Evolutionary conservation across 495 filamentous ascomycete genomes (phyloP).

Genomic region (Cenococcum geophilum): DNA sequence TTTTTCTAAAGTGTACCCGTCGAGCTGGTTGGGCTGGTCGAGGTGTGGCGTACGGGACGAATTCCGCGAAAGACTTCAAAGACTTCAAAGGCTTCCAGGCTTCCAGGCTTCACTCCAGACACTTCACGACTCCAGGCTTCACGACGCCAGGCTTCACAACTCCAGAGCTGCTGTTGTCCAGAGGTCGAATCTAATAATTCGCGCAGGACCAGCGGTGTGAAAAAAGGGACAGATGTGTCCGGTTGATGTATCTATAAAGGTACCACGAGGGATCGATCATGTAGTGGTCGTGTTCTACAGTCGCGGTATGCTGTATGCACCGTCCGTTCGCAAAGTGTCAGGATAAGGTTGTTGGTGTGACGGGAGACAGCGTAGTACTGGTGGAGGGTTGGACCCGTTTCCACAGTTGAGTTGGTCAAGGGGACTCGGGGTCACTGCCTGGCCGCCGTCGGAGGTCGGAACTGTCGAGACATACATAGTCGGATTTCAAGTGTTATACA

Average conservation of each 20-base stretch:
- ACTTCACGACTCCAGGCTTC: neutral
- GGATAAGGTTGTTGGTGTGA: conserved; percentile 12
- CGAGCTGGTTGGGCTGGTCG: too few relatives aligned
- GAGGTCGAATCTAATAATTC: conserved; percentile 30
- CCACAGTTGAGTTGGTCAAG: neutral
- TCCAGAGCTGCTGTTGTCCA: conserved; percentile 6
- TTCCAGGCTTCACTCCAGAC: conserved; percentile 1
- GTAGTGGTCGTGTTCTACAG: conserved; percentile 11
- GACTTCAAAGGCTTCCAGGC: neutral
- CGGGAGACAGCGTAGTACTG: conserved; percentile 4
- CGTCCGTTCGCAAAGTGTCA: neutral
- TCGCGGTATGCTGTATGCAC: conserved; percentile 4
- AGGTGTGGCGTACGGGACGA: neutral
- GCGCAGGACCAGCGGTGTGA: conserved; percentile 22
- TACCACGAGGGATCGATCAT: conserved; percentile 1
- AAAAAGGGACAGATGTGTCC: conserved; percentile 1
- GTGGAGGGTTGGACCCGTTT: neutral
- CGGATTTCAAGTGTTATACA: neutral
- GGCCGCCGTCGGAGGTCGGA: too few relatives aligned
- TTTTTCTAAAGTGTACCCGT: neutral
- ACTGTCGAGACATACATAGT: too few relatives aligned
- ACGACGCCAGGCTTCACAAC: too few relatives aligned
- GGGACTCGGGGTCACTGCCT: neutral
- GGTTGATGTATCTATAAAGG: neutral
- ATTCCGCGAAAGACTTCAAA: neutral